A percentile compares a stretch with the other conserved stretches of the same genome.
Evolutionary conservation across 345 rosid genomes (phyloP).

Genomic region (Garcia nutans): DNA sequence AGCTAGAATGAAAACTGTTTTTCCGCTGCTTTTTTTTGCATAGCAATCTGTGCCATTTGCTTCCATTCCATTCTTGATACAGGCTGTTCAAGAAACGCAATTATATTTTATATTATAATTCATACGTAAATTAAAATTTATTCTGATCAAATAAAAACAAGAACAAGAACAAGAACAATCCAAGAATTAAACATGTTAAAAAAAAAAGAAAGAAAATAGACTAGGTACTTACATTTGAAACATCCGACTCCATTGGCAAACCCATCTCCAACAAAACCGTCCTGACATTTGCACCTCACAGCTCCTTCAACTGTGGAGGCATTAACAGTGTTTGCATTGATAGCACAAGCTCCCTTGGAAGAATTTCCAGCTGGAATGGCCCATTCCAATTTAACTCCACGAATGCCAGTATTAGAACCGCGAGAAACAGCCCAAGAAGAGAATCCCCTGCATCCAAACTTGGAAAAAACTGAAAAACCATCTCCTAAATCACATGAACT

Average conservation of each 20-base stretch:
- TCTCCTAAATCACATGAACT: slow-evolving; percentile 60
- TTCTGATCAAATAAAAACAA: neutral
- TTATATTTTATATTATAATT: neutral
- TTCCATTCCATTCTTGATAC: slow-evolving; percentile 57
- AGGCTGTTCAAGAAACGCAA: slow-evolving; percentile 38
- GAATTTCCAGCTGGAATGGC: slow-evolving; percentile 53
- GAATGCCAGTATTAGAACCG: slow-evolving; percentile 52
- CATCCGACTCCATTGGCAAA: slow-evolving; percentile 64
- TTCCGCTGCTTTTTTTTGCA: slow-evolving; percentile 36
- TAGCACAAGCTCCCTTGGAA: slow-evolving; percentile 42
- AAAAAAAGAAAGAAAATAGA: neutral
- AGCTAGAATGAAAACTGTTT: slow-evolving; percentile 50
- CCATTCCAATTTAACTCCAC: slow-evolving; percentile 87
- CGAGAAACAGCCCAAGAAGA: slow-evolving; percentile 69
- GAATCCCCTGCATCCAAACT: slow-evolving; percentile 79
- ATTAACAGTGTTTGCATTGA: slow-evolving; percentile 48
- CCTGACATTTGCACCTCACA: slow-evolving; percentile 63
- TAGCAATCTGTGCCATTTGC: slow-evolving; percentile 46
- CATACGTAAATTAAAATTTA: neutral
- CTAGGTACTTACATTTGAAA: slow-evolving; percentile 51
- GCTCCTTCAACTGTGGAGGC: slow-evolving; percentile 61
- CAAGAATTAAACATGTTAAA: neutral
- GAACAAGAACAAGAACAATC: neutral
- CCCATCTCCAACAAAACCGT: slow-evolving; percentile 76
- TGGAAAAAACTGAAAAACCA: slow-evolving; percentile 61